Percentiles rank a stretch among this genome's conserved stretches.
phyloP scores from a whole-genome alignment of 495 filamentous ascomycete species.

The Cairneyella variabilis region DNA sequence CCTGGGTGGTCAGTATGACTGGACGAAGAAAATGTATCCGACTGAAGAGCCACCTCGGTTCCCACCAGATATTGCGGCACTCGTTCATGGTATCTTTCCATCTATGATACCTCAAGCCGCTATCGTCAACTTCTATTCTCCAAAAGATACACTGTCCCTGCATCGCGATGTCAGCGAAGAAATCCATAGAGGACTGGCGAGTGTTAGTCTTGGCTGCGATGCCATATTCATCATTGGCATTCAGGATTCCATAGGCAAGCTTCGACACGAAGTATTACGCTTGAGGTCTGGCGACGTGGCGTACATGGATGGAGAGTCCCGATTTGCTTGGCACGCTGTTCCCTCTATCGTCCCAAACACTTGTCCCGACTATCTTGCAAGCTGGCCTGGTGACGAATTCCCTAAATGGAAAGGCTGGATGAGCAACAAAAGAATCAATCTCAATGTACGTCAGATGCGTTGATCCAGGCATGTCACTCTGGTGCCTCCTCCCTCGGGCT shows the following conservation, averaged over 20 bases:
- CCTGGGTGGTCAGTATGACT: conserved; percentile 91
- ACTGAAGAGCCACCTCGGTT: conserved; percentile 61
- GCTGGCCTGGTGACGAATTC: conserved; percentile 67
- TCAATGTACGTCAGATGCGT: conserved; percentile 90
- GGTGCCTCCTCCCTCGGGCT: not conserved
- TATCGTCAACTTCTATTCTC: conserved; percentile 86
- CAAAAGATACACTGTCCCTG: conserved; percentile 80
- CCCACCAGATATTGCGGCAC: conserved; percentile 62
- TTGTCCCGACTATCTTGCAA: conserved; percentile 67
- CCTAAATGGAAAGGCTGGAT: conserved; percentile 76
- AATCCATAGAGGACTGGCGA: conserved; percentile 69
- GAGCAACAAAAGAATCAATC: conserved; percentile 75
- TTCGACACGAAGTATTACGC: conserved; percentile 53
- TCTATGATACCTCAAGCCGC: conserved; percentile 76
- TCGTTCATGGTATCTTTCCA: conserved; percentile 65
- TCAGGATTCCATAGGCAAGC: conserved; percentile 30
- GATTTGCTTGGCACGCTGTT: conserved; percentile 93
- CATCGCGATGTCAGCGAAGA: conserved; percentile 90
- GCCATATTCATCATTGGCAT: conserved; percentile 71
- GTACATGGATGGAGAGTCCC: conserved; percentile 71
- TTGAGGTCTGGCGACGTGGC: conserved; percentile 77
- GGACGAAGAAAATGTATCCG: conserved; percentile 82
- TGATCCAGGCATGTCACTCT: conserved; percentile 28
- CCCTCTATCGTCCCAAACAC: conserved; percentile 73
- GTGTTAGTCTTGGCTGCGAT: conserved; percentile 84